Conservation (phyloP, 805 yeast species). For the Ogataea neopini region DNA sequence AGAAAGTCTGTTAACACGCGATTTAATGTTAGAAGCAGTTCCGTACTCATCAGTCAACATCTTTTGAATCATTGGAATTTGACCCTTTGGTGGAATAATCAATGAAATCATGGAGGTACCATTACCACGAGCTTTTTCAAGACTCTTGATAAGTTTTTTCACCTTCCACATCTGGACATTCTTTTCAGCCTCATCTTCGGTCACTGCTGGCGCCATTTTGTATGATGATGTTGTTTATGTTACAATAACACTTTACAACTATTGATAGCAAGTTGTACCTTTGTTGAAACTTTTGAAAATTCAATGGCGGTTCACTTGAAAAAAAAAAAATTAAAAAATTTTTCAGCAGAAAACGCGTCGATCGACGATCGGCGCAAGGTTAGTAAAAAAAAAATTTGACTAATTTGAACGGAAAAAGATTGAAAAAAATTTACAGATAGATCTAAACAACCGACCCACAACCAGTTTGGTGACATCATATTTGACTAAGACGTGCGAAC, state of each 20-base stretch:
- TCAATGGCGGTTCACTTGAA: neutral
- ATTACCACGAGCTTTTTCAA: constrained; percentile 93
- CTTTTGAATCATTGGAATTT: constrained; percentile 81
- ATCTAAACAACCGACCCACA: too few species aligned
- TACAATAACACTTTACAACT: neutral
- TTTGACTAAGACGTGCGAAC: too few species aligned
- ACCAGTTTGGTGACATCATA: too few species aligned
- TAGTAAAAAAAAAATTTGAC: neutral
- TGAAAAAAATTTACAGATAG: neutral
- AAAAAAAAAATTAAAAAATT: neutral
- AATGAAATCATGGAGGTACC: constrained; percentile 99
- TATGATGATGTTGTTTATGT: neutral
- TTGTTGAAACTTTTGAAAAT: neutral
- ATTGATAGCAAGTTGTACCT: neutral
- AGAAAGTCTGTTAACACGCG: constrained; percentile 94
- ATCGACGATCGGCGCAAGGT: neutral
- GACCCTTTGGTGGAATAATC: constrained; percentile 94
- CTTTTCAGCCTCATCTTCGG: constrained; percentile 87
- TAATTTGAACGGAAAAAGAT: neutral
- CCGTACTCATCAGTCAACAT: constrained; percentile 98
- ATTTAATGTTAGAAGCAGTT: constrained; percentile 96
- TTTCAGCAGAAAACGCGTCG: constrained; percentile 1
- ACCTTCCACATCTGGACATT: constrained; percentile 99
- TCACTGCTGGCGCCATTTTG: constrained; percentile 37
- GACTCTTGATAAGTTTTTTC: constrained; percentile 86